A percentile compares a stretch with the other conserved stretches of the same genome.
phyloP scores from a whole-genome alignment of 1,284 basidiomycete genomes.

The Puccinia triticina region DNA sequence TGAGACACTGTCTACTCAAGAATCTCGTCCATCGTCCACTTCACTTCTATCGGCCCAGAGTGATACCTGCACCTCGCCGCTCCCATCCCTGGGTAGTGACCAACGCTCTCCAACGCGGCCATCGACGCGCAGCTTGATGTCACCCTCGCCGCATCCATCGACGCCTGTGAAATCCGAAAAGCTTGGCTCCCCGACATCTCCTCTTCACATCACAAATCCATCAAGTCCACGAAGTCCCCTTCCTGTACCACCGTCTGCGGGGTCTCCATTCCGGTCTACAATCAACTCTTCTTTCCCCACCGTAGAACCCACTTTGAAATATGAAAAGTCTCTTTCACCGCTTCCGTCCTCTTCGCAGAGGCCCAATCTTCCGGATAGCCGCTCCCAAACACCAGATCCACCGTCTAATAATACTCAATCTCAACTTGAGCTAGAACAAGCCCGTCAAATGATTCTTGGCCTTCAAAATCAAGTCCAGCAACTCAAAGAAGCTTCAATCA shows the following conservation, averaged over 20 bases:
- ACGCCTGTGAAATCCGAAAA: neutral
- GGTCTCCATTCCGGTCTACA: too few relatives aligned
- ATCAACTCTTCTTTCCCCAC: neutral
- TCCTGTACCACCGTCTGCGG: neutral
- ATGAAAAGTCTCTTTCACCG: neutral
- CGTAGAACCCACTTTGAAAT: neutral
- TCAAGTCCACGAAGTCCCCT: neutral
- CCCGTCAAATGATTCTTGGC: conserved; percentile 4
- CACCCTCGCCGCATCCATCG: neutral
- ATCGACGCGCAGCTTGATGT: neutral
- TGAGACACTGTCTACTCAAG: neutral
- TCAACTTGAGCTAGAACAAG: conserved; percentile 1
- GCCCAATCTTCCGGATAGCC: neutral
- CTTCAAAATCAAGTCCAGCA: conserved; percentile 18
- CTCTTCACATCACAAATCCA: neutral
- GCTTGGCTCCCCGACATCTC: neutral
- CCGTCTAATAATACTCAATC: neutral
- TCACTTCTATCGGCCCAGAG: neutral
- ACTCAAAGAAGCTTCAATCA: neutral
- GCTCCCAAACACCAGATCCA: neutral
- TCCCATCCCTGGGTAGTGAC: neutral
- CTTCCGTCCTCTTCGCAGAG: neutral
- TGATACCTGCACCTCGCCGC: neutral
- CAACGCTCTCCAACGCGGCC: neutral
- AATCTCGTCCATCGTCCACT: neutral